A percentile compares a stretch with the other conserved stretches of the same genome.
These are phyloP conservation scores for Hymenoscyphus salicellus DNA, from an alignment of 2,329 filamentous ascomycete genomes.

Conservation along the genomic window DNA sequence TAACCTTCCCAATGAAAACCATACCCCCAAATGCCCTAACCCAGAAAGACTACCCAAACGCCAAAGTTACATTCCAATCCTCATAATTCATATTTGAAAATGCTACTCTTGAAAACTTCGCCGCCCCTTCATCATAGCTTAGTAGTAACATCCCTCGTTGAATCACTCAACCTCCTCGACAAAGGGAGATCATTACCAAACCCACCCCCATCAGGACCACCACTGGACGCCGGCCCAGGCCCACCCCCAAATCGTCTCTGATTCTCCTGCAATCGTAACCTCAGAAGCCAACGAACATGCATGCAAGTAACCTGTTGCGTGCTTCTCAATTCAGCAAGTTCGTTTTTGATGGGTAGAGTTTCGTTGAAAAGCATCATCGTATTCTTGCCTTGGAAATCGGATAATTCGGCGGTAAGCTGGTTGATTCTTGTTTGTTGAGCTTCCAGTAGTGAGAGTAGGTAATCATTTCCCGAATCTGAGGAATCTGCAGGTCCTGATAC, in stretches of 20 bases:
- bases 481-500: conserved; percentile 22
- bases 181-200: conserved; percentile 15
- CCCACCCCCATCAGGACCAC: conserved; percentile 22
- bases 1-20: background rate
- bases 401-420: conserved; percentile 54
- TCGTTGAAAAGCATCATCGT: conserved; percentile 61
- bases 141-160: conserved; percentile 26
- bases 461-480: conserved; percentile 42
- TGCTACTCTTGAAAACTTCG: background rate
- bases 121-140: conserved; percentile 20
- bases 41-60: background rate
- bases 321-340: conserved; percentile 51
- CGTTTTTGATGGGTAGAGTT: conserved; percentile 59
- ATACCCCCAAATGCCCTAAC: background rate
- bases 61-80: background rate
- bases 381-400: conserved; percentile 58
- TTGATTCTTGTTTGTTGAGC: conserved; percentile 56
- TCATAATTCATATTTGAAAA: background rate
- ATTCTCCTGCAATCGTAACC: conserved; percentile 35
- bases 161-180: conserved; percentile 26
- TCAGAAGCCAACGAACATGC: conserved; percentile 38
- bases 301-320: conserved; percentile 36
- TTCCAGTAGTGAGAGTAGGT: conserved; percentile 46
- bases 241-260: conserved; percentile 22
- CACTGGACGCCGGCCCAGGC: conserved; percentile 15